phyloP scores from a whole-genome alignment of 2,329 filamentous ascomycete genomes.

The Aspergillus versicolor region DNA sequence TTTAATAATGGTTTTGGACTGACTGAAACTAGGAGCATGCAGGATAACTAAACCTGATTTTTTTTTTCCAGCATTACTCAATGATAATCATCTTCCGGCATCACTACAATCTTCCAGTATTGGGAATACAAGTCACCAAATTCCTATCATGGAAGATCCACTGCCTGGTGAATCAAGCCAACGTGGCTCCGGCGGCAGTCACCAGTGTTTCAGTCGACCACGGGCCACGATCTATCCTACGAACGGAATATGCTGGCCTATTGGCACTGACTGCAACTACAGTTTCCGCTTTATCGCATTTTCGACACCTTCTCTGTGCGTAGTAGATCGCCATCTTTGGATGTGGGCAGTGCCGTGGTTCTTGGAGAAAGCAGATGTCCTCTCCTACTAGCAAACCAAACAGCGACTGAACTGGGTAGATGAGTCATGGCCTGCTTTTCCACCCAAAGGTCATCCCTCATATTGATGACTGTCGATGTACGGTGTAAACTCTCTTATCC shows the following conservation, averaged over 20 bases:
- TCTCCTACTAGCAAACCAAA: not conserved
- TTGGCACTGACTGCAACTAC: slow-evolving; percentile 1
- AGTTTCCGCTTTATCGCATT: not conserved
- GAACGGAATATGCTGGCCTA: slow-evolving; percentile 16
- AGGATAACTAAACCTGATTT: not conserved
- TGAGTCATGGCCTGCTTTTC: not conserved
- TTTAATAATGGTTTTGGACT: not conserved
- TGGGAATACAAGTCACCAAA: not conserved
- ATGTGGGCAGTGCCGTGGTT: not conserved
- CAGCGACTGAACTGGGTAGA: not conserved
- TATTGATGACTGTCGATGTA: not conserved
- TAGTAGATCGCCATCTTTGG: not conserved
- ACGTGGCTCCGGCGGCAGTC: not conserved
- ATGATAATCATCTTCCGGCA: not conserved
- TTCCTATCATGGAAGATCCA: not conserved
- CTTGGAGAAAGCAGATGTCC: not conserved
- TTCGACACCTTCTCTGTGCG: too few species aligned
- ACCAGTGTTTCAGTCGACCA: slow-evolving; percentile 11
- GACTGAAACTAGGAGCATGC: not conserved
- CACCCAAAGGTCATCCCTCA: too few species aligned
- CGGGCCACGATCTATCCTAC: slow-evolving; percentile 12
- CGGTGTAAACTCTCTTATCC: not conserved
- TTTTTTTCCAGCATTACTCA: not conserved
- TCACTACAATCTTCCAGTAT: not conserved
- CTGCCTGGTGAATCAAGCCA: not conserved